Base-by-base conservation (phyloP, 2,329 filamentous ascomycete species). In the Penicillium sp. region DNA sequence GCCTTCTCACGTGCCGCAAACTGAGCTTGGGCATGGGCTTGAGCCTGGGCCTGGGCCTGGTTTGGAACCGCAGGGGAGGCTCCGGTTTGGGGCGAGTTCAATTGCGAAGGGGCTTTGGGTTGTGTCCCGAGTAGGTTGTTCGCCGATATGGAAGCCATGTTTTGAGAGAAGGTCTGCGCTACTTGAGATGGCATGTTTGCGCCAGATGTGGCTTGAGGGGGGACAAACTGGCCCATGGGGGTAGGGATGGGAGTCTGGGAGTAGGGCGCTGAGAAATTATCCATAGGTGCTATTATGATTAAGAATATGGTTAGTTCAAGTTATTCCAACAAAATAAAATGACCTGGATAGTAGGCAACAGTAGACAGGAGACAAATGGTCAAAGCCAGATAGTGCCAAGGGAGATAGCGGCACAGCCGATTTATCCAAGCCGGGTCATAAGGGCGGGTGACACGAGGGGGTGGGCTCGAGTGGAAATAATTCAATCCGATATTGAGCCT, bases 1-100 rank as follows among this genome's bases (percentile, higher is more conserved):
- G 76, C 75, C 52, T 76, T 76, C 60, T 81, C 78, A 36, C 78
- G 74, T 31, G 69, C 72, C 23, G 68, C 63, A 23, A 69, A 66
- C 44, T 72, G 69, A 10, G 72, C 69, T 49, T 72, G 70, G 7
- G 67, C 67, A 38, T 68, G 64, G 4, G 69, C 62, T n/a, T 68
- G 70, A 7, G 60, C 60, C 31, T 50, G 52, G n/a, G 67, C 62
- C 9, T 41, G 48, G 25, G 66, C 62, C 9, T 41, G 48, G 25
- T 43, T 50, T 10, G 61, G 60, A 19, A 50, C 52, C 13, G 44
- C 48, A 29, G 50, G n/a, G 8, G 38, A 33, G n/a, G 52, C 45
- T 6, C 33, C 51, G 7, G 45, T 57, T 45, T 62, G 61, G 5
- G 65, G 55, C 6, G 62, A 62, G 16, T 61, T 65, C 34, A 64